phyloP scores from a whole-genome alignment of 495 filamentous ascomycete species.

The Endocarpon pusillum region DNA sequence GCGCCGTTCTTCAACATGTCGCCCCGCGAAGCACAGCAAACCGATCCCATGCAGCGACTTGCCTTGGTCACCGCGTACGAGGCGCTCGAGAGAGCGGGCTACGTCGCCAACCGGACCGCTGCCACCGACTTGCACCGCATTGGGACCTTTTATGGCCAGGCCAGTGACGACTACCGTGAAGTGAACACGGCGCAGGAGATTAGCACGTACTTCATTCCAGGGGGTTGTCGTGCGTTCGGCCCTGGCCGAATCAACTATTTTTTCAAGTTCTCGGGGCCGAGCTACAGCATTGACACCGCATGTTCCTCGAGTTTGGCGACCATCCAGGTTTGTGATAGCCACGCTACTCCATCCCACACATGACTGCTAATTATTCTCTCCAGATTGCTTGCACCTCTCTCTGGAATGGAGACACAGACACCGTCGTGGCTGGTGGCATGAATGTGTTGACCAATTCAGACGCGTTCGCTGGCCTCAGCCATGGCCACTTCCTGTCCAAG shows the following conservation, averaged over 20 bases:
- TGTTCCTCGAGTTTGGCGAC: constrained; percentile 56
- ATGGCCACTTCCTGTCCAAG: constrained; percentile 54
- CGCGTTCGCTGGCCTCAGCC: constrained; percentile 48
- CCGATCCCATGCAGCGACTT: constrained; percentile 19
- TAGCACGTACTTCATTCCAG: constrained; percentile 14
- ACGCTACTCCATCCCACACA: not conserved
- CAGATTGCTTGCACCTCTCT: constrained; percentile 49
- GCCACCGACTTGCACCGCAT: constrained; percentile 11
- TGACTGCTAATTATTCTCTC: not conserved
- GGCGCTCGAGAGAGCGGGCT: constrained; percentile 20
- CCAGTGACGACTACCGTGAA: constrained; percentile 18
- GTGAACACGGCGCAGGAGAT: constrained; percentile 14
- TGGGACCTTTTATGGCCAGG: constrained; percentile 21
- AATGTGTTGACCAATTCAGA: constrained; percentile 54
- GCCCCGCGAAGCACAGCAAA: constrained; percentile 15
- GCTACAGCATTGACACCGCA: constrained; percentile 58
- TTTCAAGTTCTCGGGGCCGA: constrained; percentile 58
- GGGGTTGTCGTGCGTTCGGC: constrained; percentile 16
- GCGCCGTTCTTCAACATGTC: constrained; percentile 23
- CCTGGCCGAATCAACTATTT: constrained; percentile 38
- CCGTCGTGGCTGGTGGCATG: constrained; percentile 54
- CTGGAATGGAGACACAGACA: constrained; percentile 50
- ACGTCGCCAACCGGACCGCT: constrained; percentile 10
- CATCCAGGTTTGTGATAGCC: constrained; percentile 28
- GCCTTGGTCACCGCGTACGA: constrained; percentile 22